Evolutionary conservation across 129 eudicot genomes (phyloP).

Genomic region (Flaveria linearis): DNA sequence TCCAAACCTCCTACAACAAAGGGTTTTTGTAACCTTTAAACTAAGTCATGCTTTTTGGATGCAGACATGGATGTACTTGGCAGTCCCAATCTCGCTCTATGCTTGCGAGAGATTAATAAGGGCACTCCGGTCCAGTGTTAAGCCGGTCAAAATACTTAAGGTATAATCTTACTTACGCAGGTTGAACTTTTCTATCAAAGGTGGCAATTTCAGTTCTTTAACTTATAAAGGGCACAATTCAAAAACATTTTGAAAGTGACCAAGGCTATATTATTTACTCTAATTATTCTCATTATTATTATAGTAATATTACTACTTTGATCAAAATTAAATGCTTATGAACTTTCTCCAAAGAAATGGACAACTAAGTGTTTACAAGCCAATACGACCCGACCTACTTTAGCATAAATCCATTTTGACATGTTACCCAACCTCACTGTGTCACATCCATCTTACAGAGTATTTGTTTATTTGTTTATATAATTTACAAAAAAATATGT

Average conservation of each 20-base stretch:
- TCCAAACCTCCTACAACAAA: background rate
- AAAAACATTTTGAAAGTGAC: background rate
- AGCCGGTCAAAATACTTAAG: constrained; percentile 74
- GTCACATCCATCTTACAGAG: background rate
- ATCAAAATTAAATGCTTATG: background rate
- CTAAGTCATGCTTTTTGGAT: constrained; percentile 11
- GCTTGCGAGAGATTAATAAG: constrained; percentile 69
- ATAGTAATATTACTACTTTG: no score
- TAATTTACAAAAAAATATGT: background rate
- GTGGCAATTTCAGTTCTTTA: background rate
- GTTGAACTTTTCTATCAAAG: background rate
- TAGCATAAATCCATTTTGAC: constrained; percentile 13
- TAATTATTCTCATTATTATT: no score
- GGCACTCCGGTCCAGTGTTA: constrained; percentile 71
- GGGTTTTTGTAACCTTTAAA: background rate
- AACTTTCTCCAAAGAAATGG: background rate
- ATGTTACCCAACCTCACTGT: background rate
- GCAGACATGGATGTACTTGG: constrained; percentile 93
- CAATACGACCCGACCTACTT: background rate
- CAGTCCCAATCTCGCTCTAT: constrained; percentile 64
- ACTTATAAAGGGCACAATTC: background rate
- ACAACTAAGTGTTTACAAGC: background rate
- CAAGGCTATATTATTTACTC: no score
- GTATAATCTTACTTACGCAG: constrained; percentile 33
- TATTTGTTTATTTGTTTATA: background rate